Evolutionary conservation across 2,329 filamentous ascomycete genomes (phyloP).

Genomic region (Coniochaeta hoffmannii): DNA sequence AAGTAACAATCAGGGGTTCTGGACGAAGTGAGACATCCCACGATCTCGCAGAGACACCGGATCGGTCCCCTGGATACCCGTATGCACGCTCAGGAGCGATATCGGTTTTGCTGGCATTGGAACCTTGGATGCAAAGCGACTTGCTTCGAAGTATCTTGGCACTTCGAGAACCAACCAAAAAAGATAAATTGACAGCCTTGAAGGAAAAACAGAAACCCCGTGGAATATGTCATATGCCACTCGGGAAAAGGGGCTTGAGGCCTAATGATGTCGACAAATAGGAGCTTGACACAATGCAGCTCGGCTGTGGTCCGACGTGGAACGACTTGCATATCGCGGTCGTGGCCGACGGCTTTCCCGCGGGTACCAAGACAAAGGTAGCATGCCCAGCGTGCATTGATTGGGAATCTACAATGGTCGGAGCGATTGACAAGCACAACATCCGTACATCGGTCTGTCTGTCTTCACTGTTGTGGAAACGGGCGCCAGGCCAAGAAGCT

Average conservation of each 20-base stretch:
- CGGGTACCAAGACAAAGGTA: background rate
- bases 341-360: background rate
- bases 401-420: background rate
- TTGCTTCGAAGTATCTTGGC: background rate
- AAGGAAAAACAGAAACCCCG: slow-evolving; percentile 8
- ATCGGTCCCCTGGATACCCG: background rate
- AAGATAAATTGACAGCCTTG: slow-evolving; percentile 4
- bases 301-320: slow-evolving; percentile 11
- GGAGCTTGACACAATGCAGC: slow-evolving; percentile 19
- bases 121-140: background rate
- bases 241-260: slow-evolving; percentile 7
- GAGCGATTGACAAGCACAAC: background rate
- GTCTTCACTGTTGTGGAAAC: background rate
- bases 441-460: background rate
- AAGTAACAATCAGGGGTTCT: background rate
- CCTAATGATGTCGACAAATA: slow-evolving; percentile 14
- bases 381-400: background rate
- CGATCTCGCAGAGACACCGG: background rate
- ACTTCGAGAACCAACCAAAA: slow-evolving; percentile 6
- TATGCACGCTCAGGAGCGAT: background rate
- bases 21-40: background rate
- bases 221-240: slow-evolving; percentile 7
- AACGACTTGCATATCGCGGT: slow-evolving; percentile 9
- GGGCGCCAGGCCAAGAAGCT: background rate
- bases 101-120: background rate